phyloP scores from a whole-genome alignment of 148 eudicot species.

The Fallopia convolvulus region DNA sequence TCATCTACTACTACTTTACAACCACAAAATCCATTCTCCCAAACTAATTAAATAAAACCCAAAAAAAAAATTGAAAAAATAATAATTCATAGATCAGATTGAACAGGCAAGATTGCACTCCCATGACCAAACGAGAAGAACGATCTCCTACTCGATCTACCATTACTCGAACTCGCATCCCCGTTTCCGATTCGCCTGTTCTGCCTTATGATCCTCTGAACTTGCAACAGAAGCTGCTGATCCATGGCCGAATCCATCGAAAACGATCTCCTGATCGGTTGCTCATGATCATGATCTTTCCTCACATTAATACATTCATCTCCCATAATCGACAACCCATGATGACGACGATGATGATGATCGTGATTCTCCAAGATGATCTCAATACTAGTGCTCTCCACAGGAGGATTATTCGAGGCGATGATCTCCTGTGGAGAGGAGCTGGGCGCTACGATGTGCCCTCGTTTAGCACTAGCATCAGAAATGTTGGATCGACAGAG shows the following conservation, averaged over 20 bases:
- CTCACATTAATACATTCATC: slow-evolving; percentile 26
- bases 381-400: not conserved
- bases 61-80: not conserved
- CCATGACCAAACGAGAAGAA: slow-evolving; percentile 1
- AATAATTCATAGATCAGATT: not conserved
- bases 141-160: not conserved
- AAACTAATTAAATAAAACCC: not conserved
- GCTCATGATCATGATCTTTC: slow-evolving; percentile 3
- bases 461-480: slow-evolving; percentile 20
- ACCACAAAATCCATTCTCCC: not conserved
- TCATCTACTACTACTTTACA: slow-evolving; percentile 4
- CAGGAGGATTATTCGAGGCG: not conserved
- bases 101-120: slow-evolving; percentile 2
- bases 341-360: not conserved
- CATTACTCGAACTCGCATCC: slow-evolving; percentile 5
- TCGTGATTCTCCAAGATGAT: not conserved
- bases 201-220: slow-evolving; percentile 27
- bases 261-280: slow-evolving; percentile 25
- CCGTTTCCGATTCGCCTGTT: slow-evolving; percentile 1
- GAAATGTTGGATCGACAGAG: slow-evolving; percentile 73
- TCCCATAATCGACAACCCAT: slow-evolving; percentile 22
- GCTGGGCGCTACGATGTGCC: slow-evolving; percentile 53
- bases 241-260: slow-evolving; percentile 21
- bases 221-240: slow-evolving; percentile 29
- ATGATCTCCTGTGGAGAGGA: slow-evolving; percentile 62